A percentile compares a stretch with the other conserved stretches of the same genome.
These are phyloP conservation scores for Anisodus tanguticus DNA, from an alignment of 257 asterid species.

Conservation along the genomic window DNA sequence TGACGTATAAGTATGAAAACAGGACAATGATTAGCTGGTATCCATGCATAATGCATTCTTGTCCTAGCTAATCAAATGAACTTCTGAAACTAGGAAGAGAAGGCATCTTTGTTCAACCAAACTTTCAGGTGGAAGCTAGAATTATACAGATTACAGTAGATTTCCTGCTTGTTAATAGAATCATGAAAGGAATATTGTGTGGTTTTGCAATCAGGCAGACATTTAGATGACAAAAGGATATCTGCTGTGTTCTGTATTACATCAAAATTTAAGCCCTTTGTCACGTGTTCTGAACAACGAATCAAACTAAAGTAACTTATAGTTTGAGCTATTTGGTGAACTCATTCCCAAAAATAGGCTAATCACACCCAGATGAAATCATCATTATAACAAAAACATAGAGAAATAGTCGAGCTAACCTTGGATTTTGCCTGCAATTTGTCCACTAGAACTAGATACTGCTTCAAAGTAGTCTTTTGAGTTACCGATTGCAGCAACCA, in stretches of 20 bases:
- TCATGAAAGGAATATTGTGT: neutral
- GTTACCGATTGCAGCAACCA: slow-evolving; percentile 70
- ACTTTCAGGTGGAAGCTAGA: slow-evolving; percentile 12
- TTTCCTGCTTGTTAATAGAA: neutral
- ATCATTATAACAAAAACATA: neutral
- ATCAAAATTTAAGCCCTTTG: neutral
- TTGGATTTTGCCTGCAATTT: slow-evolving; percentile 71
- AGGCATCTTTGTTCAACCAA: slow-evolving; percentile 8
- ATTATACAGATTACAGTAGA: neutral
- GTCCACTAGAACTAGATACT: slow-evolving; percentile 60
- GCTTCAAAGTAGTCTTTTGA: slow-evolving; percentile 81
- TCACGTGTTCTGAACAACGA: neutral
- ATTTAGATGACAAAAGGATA: slow-evolving; percentile 1
- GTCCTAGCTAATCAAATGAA: neutral
- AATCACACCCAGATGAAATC: neutral
- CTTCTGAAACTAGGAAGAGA: neutral
- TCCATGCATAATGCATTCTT: neutral
- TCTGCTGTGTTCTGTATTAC: neutral
- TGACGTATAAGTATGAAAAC: neutral
- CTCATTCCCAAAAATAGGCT: slow-evolving; percentile 25
- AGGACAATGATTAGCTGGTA: neutral
- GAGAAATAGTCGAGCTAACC: slow-evolving; percentile 47
- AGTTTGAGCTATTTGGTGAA: neutral
- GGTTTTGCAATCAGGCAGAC: neutral
- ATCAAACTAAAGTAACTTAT: neutral